A percentile compares a stretch with the other conserved stretches of the same genome.
Evolutionary conservation across 2,329 filamentous ascomycete genomes (phyloP).

Genomic region (Colletotrichum caudatum): DNA sequence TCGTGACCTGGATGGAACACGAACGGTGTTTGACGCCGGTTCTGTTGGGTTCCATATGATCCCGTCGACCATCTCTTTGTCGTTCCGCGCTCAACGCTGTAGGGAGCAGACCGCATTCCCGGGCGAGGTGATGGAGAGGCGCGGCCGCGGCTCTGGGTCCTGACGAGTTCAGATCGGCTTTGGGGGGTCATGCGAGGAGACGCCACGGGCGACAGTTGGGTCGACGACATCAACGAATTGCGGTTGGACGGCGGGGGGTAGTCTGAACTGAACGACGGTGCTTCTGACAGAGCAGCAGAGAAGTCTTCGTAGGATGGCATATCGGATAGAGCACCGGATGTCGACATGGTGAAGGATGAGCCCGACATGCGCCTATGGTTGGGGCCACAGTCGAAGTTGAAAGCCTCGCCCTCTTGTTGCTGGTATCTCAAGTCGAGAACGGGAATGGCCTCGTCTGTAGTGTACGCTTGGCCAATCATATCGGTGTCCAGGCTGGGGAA

Average conservation of each 20-base stretch:
- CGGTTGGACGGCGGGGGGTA: conserved; percentile 76
- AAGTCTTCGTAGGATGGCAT: conserved; percentile 79
- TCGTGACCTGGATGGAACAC: conserved; percentile 73
- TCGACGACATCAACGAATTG: conserved; percentile 78
- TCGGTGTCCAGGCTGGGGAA: conserved; percentile 68
- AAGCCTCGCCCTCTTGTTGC: conserved; percentile 61
- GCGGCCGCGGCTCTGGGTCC: conserved; percentile 75
- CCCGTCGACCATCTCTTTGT: conserved; percentile 85
- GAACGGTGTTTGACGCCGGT: conserved; percentile 69
- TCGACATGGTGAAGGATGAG: conserved; percentile 80
- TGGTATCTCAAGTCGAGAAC: conserved; percentile 71
- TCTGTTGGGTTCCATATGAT: conserved; percentile 71
- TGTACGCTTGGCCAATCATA: conserved; percentile 73
- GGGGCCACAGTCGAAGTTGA: conserved; percentile 64
- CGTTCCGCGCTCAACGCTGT: conserved; percentile 74
- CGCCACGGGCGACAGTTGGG: conserved; percentile 77
- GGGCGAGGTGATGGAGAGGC: conserved; percentile 79
- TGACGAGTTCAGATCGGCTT: conserved; percentile 70
- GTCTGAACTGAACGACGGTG: conserved; percentile 74
- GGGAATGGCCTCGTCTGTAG: conserved; percentile 72
- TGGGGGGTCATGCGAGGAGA: conserved; percentile 76
- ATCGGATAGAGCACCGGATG: conserved; percentile 72
- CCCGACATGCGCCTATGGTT: conserved; percentile 75
- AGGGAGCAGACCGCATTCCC: conserved; percentile 76
- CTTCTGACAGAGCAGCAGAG: conserved; percentile 74